Conservation (phyloP, 768 basidiomycete species). For the Kwoniella heveanensis region DNA sequence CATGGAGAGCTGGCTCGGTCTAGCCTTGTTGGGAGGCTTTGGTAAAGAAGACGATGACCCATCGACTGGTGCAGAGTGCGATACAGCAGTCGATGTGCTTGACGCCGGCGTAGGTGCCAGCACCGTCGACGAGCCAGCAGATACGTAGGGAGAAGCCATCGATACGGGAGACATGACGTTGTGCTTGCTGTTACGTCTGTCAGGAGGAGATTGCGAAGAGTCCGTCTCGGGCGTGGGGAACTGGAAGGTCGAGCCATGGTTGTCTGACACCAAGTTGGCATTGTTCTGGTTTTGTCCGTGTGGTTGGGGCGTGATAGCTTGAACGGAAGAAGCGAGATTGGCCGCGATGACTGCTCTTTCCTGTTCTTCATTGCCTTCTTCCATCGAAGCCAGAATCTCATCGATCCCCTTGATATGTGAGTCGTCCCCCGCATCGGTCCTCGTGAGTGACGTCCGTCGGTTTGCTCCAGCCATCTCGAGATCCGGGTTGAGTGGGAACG, state of each 20-base stretch:
- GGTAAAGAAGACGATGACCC: neutral
- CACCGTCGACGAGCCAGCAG: conserved; percentile 11
- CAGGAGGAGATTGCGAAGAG: conserved; percentile 22
- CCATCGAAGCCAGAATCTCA: conserved; percentile 43
- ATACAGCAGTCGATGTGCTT: neutral
- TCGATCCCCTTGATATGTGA: conserved; percentile 31
- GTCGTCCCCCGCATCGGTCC: conserved; percentile 10
- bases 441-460: conserved; percentile 15
- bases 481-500: conserved; percentile 17
- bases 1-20: conserved; percentile 29
- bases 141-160: conserved; percentile 24
- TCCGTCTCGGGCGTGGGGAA: conserved; percentile 48
- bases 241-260: conserved; percentile 18
- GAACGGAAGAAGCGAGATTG: conserved; percentile 5
- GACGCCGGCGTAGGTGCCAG: neutral
- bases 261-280: neutral
- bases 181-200: neutral
- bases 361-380: conserved; percentile 35
- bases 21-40: conserved; percentile 7
- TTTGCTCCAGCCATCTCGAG: neutral
- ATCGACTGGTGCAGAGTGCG: neutral
- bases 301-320: neutral
- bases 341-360: conserved; percentile 25
- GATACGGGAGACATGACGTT: conserved; percentile 20
- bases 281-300: neutral